Percentiles rank a stretch among this genome's conserved stretches.
Evolutionary conservation across 2,329 filamentous ascomycete genomes (phyloP).

Genomic region (Fusarium chuoi): DNA sequence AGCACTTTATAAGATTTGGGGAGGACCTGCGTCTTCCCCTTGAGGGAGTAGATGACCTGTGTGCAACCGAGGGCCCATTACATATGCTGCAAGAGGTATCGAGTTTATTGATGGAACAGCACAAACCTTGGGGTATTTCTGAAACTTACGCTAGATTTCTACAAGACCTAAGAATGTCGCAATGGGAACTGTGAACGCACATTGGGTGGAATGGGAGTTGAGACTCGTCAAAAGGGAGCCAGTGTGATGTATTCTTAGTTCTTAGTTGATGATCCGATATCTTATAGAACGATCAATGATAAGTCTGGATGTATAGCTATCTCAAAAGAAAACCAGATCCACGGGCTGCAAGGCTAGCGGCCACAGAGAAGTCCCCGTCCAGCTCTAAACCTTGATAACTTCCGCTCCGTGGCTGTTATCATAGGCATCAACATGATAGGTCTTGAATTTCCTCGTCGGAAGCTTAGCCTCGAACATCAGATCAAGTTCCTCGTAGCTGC

Average conservation of each 20-base stretch:
- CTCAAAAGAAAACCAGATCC: neutral
- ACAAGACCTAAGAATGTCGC: rapidly evolving
- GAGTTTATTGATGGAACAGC: neutral
- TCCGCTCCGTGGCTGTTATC: neutral
- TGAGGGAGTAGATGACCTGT: neutral
- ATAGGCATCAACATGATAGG: neutral
- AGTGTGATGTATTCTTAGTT: neutral
- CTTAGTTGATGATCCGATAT: neutral
- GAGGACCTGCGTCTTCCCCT: neutral
- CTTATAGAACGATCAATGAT: neutral
- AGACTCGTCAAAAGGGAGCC: rapidly evolving
- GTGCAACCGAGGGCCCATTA: neutral
- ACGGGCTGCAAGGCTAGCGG: neutral
- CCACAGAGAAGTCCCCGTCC: rapidly evolving
- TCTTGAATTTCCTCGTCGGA: neutral
- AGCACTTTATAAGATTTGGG: neutral
- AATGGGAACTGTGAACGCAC: neutral
- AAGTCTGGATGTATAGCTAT: neutral
- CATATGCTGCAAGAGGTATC: neutral
- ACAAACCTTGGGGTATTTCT: neutral
- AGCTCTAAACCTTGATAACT: neutral
- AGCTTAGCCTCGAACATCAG: neutral
- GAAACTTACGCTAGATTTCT: neutral
- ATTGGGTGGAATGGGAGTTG: rapidly evolving
- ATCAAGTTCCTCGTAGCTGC: neutral